These are phyloP conservation scores for Spergularia marina DNA, from an alignment of 148 eudicot species.

Conservation along the genomic window DNA sequence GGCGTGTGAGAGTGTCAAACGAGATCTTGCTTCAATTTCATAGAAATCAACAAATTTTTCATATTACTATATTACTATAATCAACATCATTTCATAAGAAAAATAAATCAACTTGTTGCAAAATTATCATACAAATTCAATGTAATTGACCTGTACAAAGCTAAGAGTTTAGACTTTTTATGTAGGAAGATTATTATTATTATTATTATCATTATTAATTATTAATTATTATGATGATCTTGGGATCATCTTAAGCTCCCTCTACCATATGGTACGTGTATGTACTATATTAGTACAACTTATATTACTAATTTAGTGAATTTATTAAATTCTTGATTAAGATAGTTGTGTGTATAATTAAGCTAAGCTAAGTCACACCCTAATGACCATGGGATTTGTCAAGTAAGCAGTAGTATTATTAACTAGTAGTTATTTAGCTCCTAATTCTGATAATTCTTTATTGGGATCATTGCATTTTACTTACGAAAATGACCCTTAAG, in stretches of 20 bases:
- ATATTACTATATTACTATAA: neutral
- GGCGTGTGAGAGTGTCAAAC: constrained; percentile 20
- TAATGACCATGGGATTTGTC: constrained; percentile 37
- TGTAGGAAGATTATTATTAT: constrained; percentile 18
- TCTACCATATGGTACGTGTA: constrained; percentile 15
- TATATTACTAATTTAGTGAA: neutral
- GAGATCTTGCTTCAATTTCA: constrained; percentile 55
- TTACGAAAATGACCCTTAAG: neutral
- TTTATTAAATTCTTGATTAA: neutral
- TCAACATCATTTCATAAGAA: neutral
- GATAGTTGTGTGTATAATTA: constrained; percentile 8
- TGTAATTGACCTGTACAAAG: constrained; percentile 26
- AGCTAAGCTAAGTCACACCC: constrained; percentile 29
- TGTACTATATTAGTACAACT: neutral
- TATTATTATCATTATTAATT: constrained; percentile 1
- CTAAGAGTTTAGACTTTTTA: constrained; percentile 32
- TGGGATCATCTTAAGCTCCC: constrained; percentile 22
- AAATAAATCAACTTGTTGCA: constrained; percentile 9
- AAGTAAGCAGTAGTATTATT: constrained; percentile 18
- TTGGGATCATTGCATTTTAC: constrained; percentile 31
- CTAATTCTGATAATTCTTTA: constrained; percentile 27
- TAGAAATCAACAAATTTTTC: constrained; percentile 30
- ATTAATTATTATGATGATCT: neutral
- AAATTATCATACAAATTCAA: constrained; percentile 16
- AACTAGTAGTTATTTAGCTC: neutral